Evolutionary conservation across 108 stramenopile species (phyloP), one percentile per base, ranked within the genome.

Genomic region (Fistulifera solaris): DNA sequence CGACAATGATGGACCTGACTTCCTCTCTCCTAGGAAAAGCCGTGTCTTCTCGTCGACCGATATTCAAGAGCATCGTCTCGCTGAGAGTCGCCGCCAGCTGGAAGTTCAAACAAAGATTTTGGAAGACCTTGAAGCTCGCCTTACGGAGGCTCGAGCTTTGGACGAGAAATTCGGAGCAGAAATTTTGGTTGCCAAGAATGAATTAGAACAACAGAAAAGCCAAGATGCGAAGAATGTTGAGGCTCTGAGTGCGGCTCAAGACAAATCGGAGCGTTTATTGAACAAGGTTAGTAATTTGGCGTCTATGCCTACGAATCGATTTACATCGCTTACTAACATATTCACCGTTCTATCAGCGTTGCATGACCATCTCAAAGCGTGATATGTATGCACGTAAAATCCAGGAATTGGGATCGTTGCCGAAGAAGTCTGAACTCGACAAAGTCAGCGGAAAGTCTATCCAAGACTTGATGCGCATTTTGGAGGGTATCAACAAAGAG

Each of bases 331-430:
- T 5, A 21, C 44, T 4, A 40, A 11, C 40, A 35, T 35, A 6
- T 35, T 8, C 31, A 8, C 26, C n/a, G 22, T 17, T 13, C 15
- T 21, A 26, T 14, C 31, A 94, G 85, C 76, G 91, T 61, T 84
- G 89, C 27, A 85, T 94, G 78, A 72, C 78, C 64, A 60, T 91
- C 15, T 73, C 79, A 22, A 89, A 89, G 59, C 77, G 90, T 13
- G 94, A 95, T 27, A 76, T 66, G 42, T 89, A 89, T 59, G 75
- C 83, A 83, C 58, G 88, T 16, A 91, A 93, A 66, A 94, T 97
- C 38, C 89, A 85, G 63, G 94, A 91, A 52, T 71, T 98, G 15
- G 98, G 98, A 23, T 75, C 89, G 1, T 72, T 97, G 26, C 96
- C 98, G 2, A 73, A 83, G 35, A 71, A 71, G 11, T 67, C 81